Base-by-base conservation (phyloP, 2,329 filamentous ascomycete species). In the Colletotrichum lindemuthianum region DNA sequence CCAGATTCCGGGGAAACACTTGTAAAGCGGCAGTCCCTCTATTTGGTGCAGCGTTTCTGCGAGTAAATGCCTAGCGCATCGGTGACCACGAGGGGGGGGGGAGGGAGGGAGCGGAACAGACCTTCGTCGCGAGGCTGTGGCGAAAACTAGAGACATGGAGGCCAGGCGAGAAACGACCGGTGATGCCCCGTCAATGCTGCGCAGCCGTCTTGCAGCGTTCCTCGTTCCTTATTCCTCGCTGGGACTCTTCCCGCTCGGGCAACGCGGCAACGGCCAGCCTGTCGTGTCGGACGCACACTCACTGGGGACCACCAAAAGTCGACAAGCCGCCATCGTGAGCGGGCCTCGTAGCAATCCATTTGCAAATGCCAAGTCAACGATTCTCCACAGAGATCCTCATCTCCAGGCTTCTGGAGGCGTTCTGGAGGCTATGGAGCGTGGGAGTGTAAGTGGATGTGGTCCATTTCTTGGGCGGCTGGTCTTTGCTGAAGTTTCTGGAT, bases 61-160 rank as follows among this genome's bases (percentile, higher is more conserved):
- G 50, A 49, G 45, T 37, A 57, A 40, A 43, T 40, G 55, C 56
- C 45, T 61, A 56, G 61, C 61, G 44, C 39, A 16, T 65, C 61
- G 61, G 57, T 57, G 50, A 65, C 50, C 51, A 57, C 61, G 61
- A 55, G 36, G 56, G 44, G n/a, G 24, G 3, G 24, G n/a, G n/a
- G n/a, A n/a, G n/a, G n/a, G n/a, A n/a, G n/a, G n/a, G n/a, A n/a
- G 24, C 24, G 24, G 58, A 65, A 65, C 61, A 56, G 58, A 61
- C 61, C 9, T 24, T 50, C 50, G 61, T 51, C 58, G 61, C 58
- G 40, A 65, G 61, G 61, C 58, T 65, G 61, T 65, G 61, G 61
- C 61, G 15, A 65, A 64, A 56, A 40, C 41, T 44, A 47, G 59
- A n/a, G 51, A 59, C 44, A 40, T 24, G 24, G 24, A 24, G 54